A percentile compares a stretch with the other conserved stretches of the same genome.
Evolutionary conservation across 768 basidiomycete genomes (phyloP).

Genomic region (Suillus variegatus): DNA sequence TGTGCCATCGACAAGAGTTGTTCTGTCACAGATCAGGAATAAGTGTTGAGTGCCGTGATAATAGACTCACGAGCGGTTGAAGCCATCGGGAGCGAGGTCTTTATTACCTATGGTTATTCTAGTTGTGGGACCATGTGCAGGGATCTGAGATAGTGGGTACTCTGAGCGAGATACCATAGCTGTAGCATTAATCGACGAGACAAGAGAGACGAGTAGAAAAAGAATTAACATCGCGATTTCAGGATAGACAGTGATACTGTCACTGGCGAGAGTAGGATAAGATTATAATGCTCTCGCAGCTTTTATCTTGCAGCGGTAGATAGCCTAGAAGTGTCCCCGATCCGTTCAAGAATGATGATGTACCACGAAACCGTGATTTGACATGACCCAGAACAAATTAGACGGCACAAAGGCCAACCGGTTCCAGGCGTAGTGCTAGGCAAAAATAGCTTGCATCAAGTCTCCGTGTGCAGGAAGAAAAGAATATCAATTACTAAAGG

Average conservation of each 20-base stretch:
- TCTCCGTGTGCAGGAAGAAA: too few species aligned
- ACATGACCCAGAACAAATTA: neutral
- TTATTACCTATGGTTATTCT: slow-evolving; percentile 39
- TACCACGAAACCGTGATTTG: neutral
- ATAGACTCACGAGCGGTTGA: slow-evolving; percentile 35
- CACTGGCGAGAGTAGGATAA: too few species aligned
- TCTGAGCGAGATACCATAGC: slow-evolving; percentile 18
- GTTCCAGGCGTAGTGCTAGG: too few species aligned
- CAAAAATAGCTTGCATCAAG: too few species aligned
- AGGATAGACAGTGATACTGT: too few species aligned
- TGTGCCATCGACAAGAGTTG: slow-evolving; percentile 43
- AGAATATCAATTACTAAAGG: too few species aligned
- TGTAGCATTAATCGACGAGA: too few species aligned
- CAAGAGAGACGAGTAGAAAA: too few species aligned
- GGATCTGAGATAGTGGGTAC: slow-evolving; percentile 6
- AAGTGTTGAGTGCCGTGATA: neutral
- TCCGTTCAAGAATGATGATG: neutral
- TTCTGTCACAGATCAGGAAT: slow-evolving; percentile 20
- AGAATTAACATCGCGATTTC: too few species aligned
- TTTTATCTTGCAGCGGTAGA: neutral
- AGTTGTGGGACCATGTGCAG: slow-evolving; percentile 17
- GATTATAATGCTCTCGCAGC: neutral
- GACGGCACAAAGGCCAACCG: neutral
- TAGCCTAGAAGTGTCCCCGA: neutral
- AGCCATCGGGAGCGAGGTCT: slow-evolving; percentile 49